Evolutionary conservation across 2,329 filamentous ascomycete genomes (phyloP), one percentile per base, ranked within the genome.

Genomic region (Westerdykella sp.): DNA sequence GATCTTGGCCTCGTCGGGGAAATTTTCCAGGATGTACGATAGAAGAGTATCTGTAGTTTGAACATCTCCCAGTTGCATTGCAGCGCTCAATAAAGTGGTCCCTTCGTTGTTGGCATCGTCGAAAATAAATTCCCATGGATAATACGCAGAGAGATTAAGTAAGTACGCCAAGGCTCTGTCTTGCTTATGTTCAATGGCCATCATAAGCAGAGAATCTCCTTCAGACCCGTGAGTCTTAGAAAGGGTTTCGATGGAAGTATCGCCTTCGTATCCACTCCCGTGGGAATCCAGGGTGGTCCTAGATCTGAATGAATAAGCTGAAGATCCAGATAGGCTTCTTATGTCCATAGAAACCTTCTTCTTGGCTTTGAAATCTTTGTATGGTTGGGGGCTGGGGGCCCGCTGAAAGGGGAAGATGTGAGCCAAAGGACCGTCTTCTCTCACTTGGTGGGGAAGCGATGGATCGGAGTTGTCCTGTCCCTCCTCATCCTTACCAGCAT

Each of bases 361-460:
- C 65, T 93, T 94, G 30, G 78, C 69, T 53, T 77, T 79, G 45
- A 79, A 80, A 4, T 68, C 59, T 2, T 71, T 66, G 5, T 53
- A 39, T 66, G 70, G 63, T 15, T 73, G 70, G 21, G 72, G 72
- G 16, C 68, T 74, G 35, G 69, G 65, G 46, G 79, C 78, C 43
- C 76, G 78, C 62, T 95, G 86, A 49, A 95, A 97, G 0, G 90
- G 91, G 55, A 96, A 96, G 1, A 97, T 89, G 60, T 97, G 91
- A 41, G 84, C 78, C 4, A 97, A 51, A 2, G 72, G 72, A 2
- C 69, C 70, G 37, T 63, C 57, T 46, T 60, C 55, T 18, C 47
- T 47, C 31, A 42, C 51, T 25, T 46, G 48, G 25, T 48, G 54
- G 11, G 44, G 47, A 11, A 28, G 25, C 25, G 25, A 28, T 28